Percentiles rank a stretch among this genome's conserved stretches.
Evolutionary conservation across 2,329 filamentous ascomycete species (phyloP).

Genomic region (Scedosporium apiospermum): DNA sequence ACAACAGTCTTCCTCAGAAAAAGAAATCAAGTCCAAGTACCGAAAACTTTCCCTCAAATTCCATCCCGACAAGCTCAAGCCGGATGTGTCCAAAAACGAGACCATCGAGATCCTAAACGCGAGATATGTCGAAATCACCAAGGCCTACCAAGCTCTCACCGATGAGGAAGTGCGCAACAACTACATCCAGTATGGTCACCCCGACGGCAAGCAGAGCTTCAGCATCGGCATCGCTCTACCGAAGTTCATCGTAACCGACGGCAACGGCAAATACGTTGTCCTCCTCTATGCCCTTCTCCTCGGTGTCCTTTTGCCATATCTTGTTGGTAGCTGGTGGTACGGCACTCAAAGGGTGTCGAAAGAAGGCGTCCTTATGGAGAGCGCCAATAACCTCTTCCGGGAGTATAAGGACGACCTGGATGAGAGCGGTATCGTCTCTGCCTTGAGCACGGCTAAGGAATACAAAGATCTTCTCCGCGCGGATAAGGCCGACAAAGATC

Average conservation of each 20-base stretch:
- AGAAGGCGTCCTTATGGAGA: constrained; percentile 87
- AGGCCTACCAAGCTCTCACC: constrained; percentile 95
- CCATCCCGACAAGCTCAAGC: constrained; percentile 87
- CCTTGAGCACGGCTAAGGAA: constrained; percentile 79
- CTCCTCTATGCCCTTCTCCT: constrained; percentile 81
- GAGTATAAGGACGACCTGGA: constrained; percentile 82
- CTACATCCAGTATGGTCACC: constrained; percentile 90
- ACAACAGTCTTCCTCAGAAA: constrained; percentile 66
- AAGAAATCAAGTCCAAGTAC: constrained; percentile 87
- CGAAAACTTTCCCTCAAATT: constrained; percentile 74
- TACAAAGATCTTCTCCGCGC: constrained; percentile 69
- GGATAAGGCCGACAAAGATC: constrained; percentile 67
- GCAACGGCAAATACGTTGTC: constrained; percentile 91
- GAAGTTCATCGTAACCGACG: constrained; percentile 83
- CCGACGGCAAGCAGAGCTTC: constrained; percentile 95
- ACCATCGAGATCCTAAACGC: constrained; percentile 78
- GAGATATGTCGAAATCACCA: constrained; percentile 87
- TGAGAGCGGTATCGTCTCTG: constrained; percentile 68
- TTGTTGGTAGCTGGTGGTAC: constrained; percentile 98
- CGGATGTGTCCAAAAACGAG: constrained; percentile 79
- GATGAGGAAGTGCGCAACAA: constrained; percentile 97
- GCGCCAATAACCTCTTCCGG: constrained; percentile 87
- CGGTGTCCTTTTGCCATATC: constrained; percentile 81
- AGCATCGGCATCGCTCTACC: constrained; percentile 96
- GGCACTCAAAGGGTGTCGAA: constrained; percentile 88